phyloP scores from a whole-genome alignment of 2,329 filamentous ascomycete species.

The Leptodontidium sp. region DNA sequence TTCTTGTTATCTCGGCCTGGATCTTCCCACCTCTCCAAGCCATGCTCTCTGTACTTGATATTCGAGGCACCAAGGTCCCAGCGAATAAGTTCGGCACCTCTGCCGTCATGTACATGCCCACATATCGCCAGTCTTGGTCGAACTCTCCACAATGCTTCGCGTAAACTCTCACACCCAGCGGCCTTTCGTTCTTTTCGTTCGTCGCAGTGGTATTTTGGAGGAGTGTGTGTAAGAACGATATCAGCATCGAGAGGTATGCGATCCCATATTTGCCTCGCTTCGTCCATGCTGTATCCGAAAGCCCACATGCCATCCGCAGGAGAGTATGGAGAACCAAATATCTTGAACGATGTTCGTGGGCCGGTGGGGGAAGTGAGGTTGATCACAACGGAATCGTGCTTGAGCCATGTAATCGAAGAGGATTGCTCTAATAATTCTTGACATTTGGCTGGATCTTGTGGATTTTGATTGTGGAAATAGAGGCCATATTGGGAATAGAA shows the following conservation, averaged over 20 bases:
- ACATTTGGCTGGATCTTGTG: conserved; percentile 62
- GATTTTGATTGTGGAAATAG: conserved; percentile 63
- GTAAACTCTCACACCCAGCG: conserved; percentile 68
- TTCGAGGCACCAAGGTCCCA: conserved; percentile 61
- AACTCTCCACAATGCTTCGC: conserved; percentile 64
- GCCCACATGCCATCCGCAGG: conserved; percentile 68
- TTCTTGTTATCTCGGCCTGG: conserved; percentile 64
- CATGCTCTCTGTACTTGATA: conserved; percentile 55
- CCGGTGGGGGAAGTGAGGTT: conserved; percentile 61
- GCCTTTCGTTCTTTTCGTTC: conserved; percentile 50
- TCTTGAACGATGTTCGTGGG: conserved; percentile 66
- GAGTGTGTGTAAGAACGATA: conserved; percentile 76
- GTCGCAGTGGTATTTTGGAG: conserved; percentile 68
- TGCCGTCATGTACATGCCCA: conserved; percentile 75
- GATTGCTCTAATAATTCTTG: conserved; percentile 54
- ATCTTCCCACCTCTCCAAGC: conserved; percentile 63
- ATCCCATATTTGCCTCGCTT: conserved; percentile 61
- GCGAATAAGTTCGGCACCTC: conserved; percentile 67
- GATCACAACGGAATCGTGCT: conserved; percentile 63
- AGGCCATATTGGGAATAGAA: conserved; percentile 65
- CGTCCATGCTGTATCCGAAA: conserved; percentile 64
- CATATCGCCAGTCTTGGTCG: conserved; percentile 72
- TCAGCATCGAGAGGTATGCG: conserved; percentile 68
- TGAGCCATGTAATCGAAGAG: conserved; percentile 68
- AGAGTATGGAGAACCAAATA: conserved; percentile 77